phyloP scores from a whole-genome alignment of 257 asterid genomes.

The Solanum acaule region DNA sequence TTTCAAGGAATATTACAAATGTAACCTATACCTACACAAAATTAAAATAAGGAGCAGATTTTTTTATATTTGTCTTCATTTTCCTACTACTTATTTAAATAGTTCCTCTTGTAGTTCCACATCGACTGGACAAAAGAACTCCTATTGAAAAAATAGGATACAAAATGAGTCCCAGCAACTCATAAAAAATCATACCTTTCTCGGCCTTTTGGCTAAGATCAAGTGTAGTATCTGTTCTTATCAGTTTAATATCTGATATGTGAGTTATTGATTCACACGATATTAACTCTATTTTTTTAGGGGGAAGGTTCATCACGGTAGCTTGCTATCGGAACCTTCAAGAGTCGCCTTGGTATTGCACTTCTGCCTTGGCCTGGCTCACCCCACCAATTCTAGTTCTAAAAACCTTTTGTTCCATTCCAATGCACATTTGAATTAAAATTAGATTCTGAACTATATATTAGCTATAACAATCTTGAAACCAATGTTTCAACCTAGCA shows the following conservation, averaged over 20 bases:
- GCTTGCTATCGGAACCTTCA: neutral
- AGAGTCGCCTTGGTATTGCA: neutral
- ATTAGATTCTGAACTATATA: too few species aligned
- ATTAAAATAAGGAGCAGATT: neutral
- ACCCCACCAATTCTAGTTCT: neutral
- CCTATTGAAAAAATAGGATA: neutral
- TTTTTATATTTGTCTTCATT: neutral
- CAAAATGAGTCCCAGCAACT: neutral
- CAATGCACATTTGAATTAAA: too few species aligned
- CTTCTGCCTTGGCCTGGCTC: neutral
- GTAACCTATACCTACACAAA: neutral
- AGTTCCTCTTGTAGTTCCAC: neutral
- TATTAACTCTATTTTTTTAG: neutral
- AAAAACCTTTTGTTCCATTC: too few species aligned
- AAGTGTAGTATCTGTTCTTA: conserved; percentile 79
- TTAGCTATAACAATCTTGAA: too few species aligned
- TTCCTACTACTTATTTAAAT: neutral
- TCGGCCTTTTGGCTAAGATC: conserved; percentile 77
- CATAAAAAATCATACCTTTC: conserved; percentile 33
- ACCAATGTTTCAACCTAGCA: too few species aligned
- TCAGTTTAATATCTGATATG: conserved; percentile 25
- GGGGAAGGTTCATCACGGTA: neutral
- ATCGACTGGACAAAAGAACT: neutral
- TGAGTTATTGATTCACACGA: neutral
- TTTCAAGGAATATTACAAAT: neutral